phyloP scores from a whole-genome alignment of 2,329 filamentous ascomycete genomes.

The Arthrobotrys conoides region DNA sequence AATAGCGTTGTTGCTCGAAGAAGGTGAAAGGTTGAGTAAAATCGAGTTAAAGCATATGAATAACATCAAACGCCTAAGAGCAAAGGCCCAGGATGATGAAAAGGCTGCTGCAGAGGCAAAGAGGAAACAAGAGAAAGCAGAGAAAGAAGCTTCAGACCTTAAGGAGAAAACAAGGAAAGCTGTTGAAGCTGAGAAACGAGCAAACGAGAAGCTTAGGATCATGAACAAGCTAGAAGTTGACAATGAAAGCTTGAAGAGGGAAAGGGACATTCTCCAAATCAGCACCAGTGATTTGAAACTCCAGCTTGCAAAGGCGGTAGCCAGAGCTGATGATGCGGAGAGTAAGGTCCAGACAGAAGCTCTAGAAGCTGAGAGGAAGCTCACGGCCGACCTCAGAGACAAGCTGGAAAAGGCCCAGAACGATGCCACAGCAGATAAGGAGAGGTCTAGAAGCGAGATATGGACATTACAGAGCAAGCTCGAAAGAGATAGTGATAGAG shows the following conservation, averaged over 20 bases:
- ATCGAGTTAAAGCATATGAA: slow-evolving; percentile 87
- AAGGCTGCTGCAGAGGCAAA: slow-evolving; percentile 75
- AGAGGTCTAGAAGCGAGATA: slow-evolving; percentile 73
- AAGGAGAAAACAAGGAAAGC: slow-evolving; percentile 70
- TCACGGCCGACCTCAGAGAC: slow-evolving; percentile 73
- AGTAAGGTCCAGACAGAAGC: slow-evolving; percentile 77
- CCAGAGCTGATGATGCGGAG: slow-evolving; percentile 77
- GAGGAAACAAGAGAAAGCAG: slow-evolving; percentile 74
- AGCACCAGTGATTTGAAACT: slow-evolving; percentile 71
- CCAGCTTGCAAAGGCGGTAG: slow-evolving; percentile 74
- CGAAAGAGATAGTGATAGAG: slow-evolving; percentile 79
- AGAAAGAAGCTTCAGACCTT: slow-evolving; percentile 70
- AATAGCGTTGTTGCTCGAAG: slow-evolving; percentile 89
- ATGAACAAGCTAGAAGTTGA: slow-evolving; percentile 58
- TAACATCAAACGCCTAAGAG: slow-evolving; percentile 84
- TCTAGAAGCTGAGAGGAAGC: slow-evolving; percentile 76
- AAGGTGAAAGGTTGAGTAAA: slow-evolving; percentile 88
- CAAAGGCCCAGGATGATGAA: slow-evolving; percentile 77
- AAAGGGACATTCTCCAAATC: slow-evolving; percentile 69
- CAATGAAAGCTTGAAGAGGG: slow-evolving; percentile 56
- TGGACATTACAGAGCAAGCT: slow-evolving; percentile 83
- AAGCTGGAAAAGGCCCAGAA: slow-evolving; percentile 61
- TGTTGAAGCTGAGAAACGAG: slow-evolving; percentile 70
- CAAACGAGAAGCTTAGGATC: slow-evolving; percentile 57
- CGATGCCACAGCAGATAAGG: slow-evolving; percentile 63